phyloP scores from a whole-genome alignment of 257 asterid species.

The Lycium barbarum region DNA sequence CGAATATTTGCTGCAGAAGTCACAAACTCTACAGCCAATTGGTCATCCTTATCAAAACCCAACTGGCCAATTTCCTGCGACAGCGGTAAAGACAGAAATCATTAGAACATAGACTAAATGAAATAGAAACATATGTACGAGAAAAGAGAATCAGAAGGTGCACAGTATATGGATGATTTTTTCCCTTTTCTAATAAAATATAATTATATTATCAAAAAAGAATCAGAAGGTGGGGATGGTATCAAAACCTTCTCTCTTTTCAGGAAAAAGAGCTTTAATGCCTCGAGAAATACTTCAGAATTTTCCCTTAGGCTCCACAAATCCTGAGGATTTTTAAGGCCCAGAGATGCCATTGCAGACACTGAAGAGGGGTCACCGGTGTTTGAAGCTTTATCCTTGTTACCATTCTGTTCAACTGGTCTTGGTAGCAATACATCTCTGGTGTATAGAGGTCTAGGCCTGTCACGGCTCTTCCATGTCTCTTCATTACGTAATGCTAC shows the following conservation, averaged over 20 bases:
- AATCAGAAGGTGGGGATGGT: slow-evolving; percentile 27
- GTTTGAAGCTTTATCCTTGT: slow-evolving; percentile 48
- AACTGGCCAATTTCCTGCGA: slow-evolving; percentile 89
- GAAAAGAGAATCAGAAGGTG: slow-evolving; percentile 28
- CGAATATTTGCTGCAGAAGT: slow-evolving; percentile 99
- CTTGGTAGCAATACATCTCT: slow-evolving; percentile 66
- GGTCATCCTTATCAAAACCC: slow-evolving; percentile 97
- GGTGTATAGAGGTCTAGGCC: slow-evolving; percentile 82
- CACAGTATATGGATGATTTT: neutral
- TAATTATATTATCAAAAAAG: slow-evolving; percentile 23
- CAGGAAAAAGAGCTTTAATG: slow-evolving; percentile 70
- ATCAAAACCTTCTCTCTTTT: slow-evolving; percentile 75
- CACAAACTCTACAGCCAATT: slow-evolving; percentile 95
- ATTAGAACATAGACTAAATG: slow-evolving; percentile 2
- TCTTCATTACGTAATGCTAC: slow-evolving; percentile 90
- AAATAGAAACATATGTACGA: slow-evolving; percentile 11
- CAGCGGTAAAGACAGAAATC: slow-evolving; percentile 23
- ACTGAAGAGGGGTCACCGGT: slow-evolving; percentile 55
- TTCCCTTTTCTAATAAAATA: neutral
- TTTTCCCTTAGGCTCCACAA: slow-evolving; percentile 91
- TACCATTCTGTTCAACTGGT: slow-evolving; percentile 68
- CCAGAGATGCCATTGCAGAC: slow-evolving; percentile 86
- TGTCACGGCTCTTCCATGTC: slow-evolving; percentile 85
- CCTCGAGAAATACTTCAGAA: slow-evolving; percentile 81
- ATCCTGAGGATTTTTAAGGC: slow-evolving; percentile 93